phyloP scores from a whole-genome alignment of 352 stramenopile species.

The Phytophthora ramorum region DNA sequence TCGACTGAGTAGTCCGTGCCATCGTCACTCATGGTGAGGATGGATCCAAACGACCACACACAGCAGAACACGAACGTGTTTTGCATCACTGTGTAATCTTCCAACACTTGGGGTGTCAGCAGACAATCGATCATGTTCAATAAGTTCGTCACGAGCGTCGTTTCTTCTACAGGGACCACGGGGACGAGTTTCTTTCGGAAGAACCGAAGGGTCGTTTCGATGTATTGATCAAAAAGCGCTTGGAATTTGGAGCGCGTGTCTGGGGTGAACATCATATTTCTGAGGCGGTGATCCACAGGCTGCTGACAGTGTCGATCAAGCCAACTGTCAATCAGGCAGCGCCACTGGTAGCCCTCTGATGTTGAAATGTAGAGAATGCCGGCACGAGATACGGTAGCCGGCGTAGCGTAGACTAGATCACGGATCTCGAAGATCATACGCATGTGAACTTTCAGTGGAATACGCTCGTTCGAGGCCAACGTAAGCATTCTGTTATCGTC shows the following conservation, averaged over 20 bases:
- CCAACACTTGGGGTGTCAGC: slow-evolving; percentile 81
- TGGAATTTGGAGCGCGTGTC: slow-evolving; percentile 86
- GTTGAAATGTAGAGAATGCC: slow-evolving; percentile 97
- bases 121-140: slow-evolving; percentile 96
- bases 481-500: slow-evolving; percentile 98
- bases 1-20: slow-evolving; percentile 94
- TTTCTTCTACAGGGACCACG: slow-evolving; percentile 94
- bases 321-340: slow-evolving; percentile 94
- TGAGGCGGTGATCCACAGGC: slow-evolving; percentile 67
- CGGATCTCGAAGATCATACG: slow-evolving; percentile 98
- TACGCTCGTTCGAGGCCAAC: slow-evolving; percentile 96
- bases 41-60: slow-evolving; percentile 95
- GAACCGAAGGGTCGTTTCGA: slow-evolving; percentile 92
- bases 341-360: slow-evolving; percentile 95
- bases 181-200: slow-evolving; percentile 94
- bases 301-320: slow-evolving; percentile 80
- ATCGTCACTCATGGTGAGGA: slow-evolving; percentile 93
- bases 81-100: slow-evolving; percentile 83
- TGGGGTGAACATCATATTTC: slow-evolving; percentile 79
- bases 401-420: slow-evolving; percentile 95
- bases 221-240: slow-evolving; percentile 93
- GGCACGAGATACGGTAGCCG: slow-evolving; percentile 94
- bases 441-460: slow-evolving; percentile 97
- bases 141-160: slow-evolving; percentile 92
- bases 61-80: slow-evolving; percentile 96